Evolutionary conservation across 2,329 filamentous ascomycete species (phyloP).

Genomic region (Alternaria dauci): DNA sequence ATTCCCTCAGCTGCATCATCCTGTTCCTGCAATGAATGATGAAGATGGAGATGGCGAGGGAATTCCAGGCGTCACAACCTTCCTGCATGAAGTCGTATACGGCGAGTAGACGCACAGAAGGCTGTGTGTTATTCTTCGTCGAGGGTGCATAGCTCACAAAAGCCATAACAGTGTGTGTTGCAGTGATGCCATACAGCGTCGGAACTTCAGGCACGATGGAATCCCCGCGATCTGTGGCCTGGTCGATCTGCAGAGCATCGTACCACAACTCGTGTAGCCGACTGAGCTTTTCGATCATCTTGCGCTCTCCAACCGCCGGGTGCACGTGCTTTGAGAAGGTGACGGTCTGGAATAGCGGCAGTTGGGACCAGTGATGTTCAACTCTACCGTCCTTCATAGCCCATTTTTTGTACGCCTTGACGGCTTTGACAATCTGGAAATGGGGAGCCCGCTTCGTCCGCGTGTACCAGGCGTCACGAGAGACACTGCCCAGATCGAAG

Average conservation of each 20-base stretch:
- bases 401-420: slow-evolving; percentile 63
- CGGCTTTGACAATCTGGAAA: slow-evolving; percentile 52
- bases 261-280: slow-evolving; percentile 55
- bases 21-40: slow-evolving; percentile 62
- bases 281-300: slow-evolving; percentile 56
- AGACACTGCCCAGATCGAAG: slow-evolving; percentile 60
- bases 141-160: slow-evolving; percentile 61
- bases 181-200: slow-evolving; percentile 64
- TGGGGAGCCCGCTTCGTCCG: slow-evolving; percentile 49
- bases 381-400: slow-evolving; percentile 60
- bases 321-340: slow-evolving; percentile 52
- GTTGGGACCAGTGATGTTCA: slow-evolving; percentile 42
- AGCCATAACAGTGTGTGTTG: slow-evolving; percentile 61
- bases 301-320: slow-evolving; percentile 52
- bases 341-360: slow-evolving; percentile 59
- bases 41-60: slow-evolving; percentile 64
- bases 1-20: slow-evolving; percentile 56
- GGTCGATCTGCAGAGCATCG: slow-evolving; percentile 43
- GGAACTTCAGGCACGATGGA: slow-evolving; percentile 47
- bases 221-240: slow-evolving; percentile 10
- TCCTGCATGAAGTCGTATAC: slow-evolving; percentile 63
- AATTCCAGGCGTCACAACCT: slow-evolving; percentile 68
- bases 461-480: slow-evolving; percentile 59
- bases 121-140: slow-evolving; percentile 28
- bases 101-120: slow-evolving; percentile 54